Evolutionary conservation across 495 filamentous ascomycete genomes (phyloP).

Genomic region (Patellaria atrata): DNA sequence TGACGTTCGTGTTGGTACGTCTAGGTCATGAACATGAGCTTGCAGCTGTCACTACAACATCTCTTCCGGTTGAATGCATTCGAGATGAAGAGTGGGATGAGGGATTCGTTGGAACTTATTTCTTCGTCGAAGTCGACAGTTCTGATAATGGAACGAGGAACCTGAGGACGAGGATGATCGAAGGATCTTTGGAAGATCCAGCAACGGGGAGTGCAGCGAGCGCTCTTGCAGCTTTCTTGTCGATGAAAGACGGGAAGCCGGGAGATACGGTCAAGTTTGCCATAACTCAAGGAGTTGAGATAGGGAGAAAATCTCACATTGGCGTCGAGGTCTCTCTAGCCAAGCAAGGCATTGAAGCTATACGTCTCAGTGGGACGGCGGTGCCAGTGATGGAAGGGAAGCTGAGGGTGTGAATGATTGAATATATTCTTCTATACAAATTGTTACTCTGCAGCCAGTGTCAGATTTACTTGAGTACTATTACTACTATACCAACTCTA

Average conservation of each 20-base stretch:
- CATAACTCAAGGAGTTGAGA: slow-evolving; percentile 65
- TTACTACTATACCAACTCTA: too few species aligned
- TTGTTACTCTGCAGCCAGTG: too few species aligned
- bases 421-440: too few species aligned
- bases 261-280: slow-evolving; percentile 30
- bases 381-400: slow-evolving; percentile 27
- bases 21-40: slow-evolving; percentile 36
- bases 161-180: slow-evolving; percentile 41
- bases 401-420: slow-evolving; percentile 9
- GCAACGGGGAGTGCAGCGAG: slow-evolving; percentile 53
- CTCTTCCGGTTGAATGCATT: too few species aligned
- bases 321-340: slow-evolving; percentile 28
- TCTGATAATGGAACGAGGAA: slow-evolving; percentile 21
- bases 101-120: slow-evolving; percentile 41
- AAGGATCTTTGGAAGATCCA: slow-evolving; percentile 42
- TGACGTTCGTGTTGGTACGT: slow-evolving; percentile 46
- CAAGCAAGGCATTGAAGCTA: slow-evolving; percentile 20
- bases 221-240: slow-evolving; percentile 42
- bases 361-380: slow-evolving; percentile 23
- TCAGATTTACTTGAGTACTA: too few species aligned
- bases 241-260: slow-evolving; percentile 29
- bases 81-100: slow-evolving; percentile 42
- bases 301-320: slow-evolving; percentile 54
- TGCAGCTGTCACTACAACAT: slow-evolving; percentile 18
- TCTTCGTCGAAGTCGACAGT: slow-evolving; percentile 33